Conservation (phyloP, 2,329 filamentous ascomycete species). For the Penicillium sp. region DNA sequence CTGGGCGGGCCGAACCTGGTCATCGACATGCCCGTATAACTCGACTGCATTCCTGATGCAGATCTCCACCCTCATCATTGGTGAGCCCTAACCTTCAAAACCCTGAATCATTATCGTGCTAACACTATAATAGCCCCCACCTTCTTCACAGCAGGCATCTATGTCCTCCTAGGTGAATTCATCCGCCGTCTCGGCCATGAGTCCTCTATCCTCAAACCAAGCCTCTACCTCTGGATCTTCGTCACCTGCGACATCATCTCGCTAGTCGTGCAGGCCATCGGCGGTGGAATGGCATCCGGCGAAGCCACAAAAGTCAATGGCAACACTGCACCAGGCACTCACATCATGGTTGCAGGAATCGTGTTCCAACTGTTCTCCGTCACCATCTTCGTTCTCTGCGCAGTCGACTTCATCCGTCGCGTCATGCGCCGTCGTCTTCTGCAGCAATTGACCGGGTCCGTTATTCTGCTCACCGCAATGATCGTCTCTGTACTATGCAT, state of each 20-base stretch:
- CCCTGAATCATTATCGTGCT: not conserved
- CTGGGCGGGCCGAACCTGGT: conserved; percentile 49
- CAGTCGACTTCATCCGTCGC: conserved; percentile 46
- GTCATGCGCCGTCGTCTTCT: conserved; percentile 25
- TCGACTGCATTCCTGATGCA: conserved; percentile 48
- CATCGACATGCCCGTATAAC: conserved; percentile 48
- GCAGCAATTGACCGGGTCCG: conserved; percentile 21
- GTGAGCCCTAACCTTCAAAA: conserved; percentile 14
- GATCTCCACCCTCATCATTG: conserved; percentile 42
- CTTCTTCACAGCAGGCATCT: conserved; percentile 51
- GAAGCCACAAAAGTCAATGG: conserved; percentile 44
- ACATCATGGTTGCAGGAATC: conserved; percentile 52
- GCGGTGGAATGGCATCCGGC: conserved; percentile 49
- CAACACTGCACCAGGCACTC: conserved; percentile 45
- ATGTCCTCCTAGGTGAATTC: conserved; percentile 47
- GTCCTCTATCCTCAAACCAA: conserved; percentile 42
- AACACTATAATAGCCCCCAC: conserved; percentile 35
- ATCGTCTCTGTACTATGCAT: conserved; percentile 43
- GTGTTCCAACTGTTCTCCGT: conserved; percentile 56
- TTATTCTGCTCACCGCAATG: conserved; percentile 36
- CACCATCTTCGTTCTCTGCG: conserved; percentile 48
- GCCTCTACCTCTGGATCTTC: conserved; percentile 47
- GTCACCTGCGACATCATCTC: conserved; percentile 52
- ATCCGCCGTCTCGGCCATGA: conserved; percentile 43
- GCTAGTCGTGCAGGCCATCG: conserved; percentile 52